phyloP scores from a whole-genome alignment of 768 basidiomycete genomes.

The Auricularia auricula-judae region DNA sequence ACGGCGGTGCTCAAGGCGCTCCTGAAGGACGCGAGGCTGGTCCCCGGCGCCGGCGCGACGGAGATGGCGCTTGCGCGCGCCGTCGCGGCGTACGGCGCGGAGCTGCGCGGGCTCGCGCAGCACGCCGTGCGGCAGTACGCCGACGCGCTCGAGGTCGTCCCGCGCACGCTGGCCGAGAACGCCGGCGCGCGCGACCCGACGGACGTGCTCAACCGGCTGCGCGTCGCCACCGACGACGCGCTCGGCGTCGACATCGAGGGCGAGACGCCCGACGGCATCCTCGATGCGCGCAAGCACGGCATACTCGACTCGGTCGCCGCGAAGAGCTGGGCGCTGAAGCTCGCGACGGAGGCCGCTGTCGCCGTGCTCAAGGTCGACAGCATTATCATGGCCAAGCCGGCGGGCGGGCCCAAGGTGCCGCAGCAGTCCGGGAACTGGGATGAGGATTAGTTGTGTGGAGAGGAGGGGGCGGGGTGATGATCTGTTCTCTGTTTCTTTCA shows the following conservation, averaged over 20 bases:
- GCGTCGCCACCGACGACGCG: conserved; percentile 78
- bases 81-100: conserved; percentile 78
- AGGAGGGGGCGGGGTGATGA: too few species aligned
- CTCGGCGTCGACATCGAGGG: conserved; percentile 92
- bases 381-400: conserved; percentile 95
- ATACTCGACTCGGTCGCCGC: conserved; percentile 85
- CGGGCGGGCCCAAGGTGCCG: conserved; percentile 78
- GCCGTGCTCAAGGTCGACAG: conserved; percentile 91
- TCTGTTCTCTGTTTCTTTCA: too few species aligned
- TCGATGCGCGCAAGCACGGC: conserved; percentile 46
- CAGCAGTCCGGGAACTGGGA: conserved; percentile 86
- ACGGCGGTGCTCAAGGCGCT: conserved; percentile 92
- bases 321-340: conserved; percentile 79
- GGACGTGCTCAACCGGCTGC: conserved; percentile 79
- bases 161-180: conserved; percentile 89
- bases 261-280: conserved; percentile 51
- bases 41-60: conserved; percentile 89
- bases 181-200: conserved; percentile 89
- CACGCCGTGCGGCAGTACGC: conserved; percentile 90
- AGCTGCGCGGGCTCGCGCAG: conserved; percentile 83
- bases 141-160: conserved; percentile 82
- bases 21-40: conserved; percentile 79
- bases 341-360: conserved; percentile 87
- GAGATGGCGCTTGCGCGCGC: conserved; percentile 86
- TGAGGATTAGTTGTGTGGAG: conserved; percentile 32